phyloP scores from a whole-genome alignment of 139 green algal genomes.

The Chlorella ohadii region DNA sequence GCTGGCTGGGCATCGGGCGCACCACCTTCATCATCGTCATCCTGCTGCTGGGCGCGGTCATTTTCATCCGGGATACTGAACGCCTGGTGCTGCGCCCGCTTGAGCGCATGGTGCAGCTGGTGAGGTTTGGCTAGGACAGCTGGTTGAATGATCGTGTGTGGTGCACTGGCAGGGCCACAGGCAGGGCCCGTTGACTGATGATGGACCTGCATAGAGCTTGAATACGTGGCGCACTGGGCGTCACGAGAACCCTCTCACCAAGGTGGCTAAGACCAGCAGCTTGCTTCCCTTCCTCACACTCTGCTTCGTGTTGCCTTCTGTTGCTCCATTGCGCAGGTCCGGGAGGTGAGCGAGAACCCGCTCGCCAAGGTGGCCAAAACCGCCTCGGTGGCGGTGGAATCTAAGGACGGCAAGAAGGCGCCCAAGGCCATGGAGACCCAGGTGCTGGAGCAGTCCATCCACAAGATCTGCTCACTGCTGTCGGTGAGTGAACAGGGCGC shows the following conservation, averaged over 20 bases:
- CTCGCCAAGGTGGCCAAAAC: slow-evolving; percentile 50
- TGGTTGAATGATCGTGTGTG: too few species aligned
- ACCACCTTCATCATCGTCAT: slow-evolving; percentile 91
- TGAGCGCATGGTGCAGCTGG: slow-evolving; percentile 92
- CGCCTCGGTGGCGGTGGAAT: not conserved
- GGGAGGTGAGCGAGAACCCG: slow-evolving; percentile 70
- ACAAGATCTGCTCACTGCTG: slow-evolving; percentile 93
- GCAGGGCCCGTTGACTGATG: too few species aligned
- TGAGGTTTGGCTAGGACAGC: too few species aligned
- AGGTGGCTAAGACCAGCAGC: too few species aligned
- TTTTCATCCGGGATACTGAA: slow-evolving; percentile 88
- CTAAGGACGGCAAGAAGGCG: slow-evolving; percentile 4
- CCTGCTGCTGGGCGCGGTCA: slow-evolving; percentile 74
- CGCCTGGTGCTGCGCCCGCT: slow-evolving; percentile 89
- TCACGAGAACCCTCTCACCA: too few species aligned
- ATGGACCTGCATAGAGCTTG: too few species aligned
- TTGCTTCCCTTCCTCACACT: too few species aligned
- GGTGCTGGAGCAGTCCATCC: slow-evolving; percentile 89
- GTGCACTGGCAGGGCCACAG: too few species aligned
- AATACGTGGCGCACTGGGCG: too few species aligned
- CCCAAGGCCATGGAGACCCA: slow-evolving; percentile 83
- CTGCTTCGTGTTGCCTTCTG: not conserved
- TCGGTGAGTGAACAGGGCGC: slow-evolving; percentile 35
- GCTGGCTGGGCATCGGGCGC: slow-evolving; percentile 82
- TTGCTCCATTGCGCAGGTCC: too few species aligned